phyloP scores from a whole-genome alignment of 2,329 filamentous ascomycete species.

The Fusarium concolor region DNA sequence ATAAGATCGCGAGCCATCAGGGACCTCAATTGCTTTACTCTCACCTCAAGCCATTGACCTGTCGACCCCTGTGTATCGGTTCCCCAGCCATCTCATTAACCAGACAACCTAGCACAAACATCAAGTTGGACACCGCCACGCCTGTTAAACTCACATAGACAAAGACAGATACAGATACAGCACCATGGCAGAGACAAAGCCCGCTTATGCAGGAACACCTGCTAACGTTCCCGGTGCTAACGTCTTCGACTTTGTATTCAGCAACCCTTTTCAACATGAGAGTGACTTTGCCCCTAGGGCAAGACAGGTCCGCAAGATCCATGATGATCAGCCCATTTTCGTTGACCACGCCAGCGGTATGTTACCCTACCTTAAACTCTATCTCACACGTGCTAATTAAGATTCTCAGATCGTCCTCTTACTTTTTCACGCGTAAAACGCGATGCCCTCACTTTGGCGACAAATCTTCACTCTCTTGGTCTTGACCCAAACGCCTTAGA shows the following conservation, averaged over 20 bases:
- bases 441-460: conserved; percentile 53
- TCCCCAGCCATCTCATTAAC: conserved; percentile 17
- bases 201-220: conserved; percentile 32
- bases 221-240: conserved; percentile 44
- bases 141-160: too few relatives aligned
- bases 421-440: conserved; percentile 49
- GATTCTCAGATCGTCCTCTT: conserved; percentile 50
- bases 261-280: conserved; percentile 52
- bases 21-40: neutral
- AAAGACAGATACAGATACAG: neutral
- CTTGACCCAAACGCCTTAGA: conserved; percentile 51
- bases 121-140: neutral
- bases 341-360: conserved; percentile 56
- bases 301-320: conserved; percentile 50
- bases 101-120: conserved; percentile 4
- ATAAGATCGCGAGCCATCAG: conserved; percentile 9
- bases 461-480: conserved; percentile 51
- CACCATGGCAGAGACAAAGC: conserved; percentile 31
- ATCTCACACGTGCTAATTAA: conserved; percentile 8
- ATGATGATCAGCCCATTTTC: conserved; percentile 52
- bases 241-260: conserved; percentile 53
- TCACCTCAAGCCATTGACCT: neutral
- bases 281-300: conserved; percentile 46
- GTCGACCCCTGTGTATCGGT: conserved; percentile 1
- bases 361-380: conserved; percentile 12